Evolutionary conservation across 306 rosid genomes (phyloP).

Genomic region (Gastrolobium villosum): DNA sequence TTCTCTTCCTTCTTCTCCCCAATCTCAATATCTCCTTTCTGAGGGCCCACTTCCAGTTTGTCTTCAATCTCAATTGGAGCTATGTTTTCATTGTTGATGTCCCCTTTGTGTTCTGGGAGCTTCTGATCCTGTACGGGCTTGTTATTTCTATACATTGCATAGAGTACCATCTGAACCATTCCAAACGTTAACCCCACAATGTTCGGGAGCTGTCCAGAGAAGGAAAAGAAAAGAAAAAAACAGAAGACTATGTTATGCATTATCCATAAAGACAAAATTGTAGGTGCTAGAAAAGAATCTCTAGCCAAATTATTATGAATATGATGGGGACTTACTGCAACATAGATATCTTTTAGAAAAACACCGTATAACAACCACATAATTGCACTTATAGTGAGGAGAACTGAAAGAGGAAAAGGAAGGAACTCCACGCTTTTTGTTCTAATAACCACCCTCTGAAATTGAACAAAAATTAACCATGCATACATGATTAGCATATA

Average conservation of each 20-base stretch:
- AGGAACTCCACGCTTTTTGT: constrained; percentile 97
- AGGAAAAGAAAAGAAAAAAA: no score
- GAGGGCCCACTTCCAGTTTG: constrained; percentile 20
- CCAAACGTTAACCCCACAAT: constrained; percentile 80
- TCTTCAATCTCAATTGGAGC: constrained; percentile 14
- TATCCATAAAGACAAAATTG: constrained; percentile 43
- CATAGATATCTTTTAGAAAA: constrained; percentile 71
- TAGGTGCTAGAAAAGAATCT: background rate
- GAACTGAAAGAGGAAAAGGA: constrained; percentile 84
- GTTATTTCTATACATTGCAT: constrained; percentile 66
- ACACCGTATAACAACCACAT: constrained; percentile 86
- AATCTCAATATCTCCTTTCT: constrained; percentile 26
- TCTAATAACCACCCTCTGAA: constrained; percentile 78
- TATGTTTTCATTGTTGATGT: background rate
- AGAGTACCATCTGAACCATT: constrained; percentile 71
- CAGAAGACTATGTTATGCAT: no score
- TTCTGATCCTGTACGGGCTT: constrained; percentile 56
- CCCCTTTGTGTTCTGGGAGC: constrained; percentile 75
- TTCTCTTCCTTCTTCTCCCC: constrained; percentile 30
- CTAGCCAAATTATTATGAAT: background rate
- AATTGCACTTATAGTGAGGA: constrained; percentile 84
- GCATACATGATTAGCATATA: background rate
- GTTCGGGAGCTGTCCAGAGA: constrained; percentile 77
- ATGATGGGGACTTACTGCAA: constrained; percentile 65
- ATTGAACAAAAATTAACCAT: constrained; percentile 1